These are phyloP conservation scores for Clitocybe nebularis DNA, from an alignment of 1,284 basidiomycete genomes.

Conservation along the genomic window DNA sequence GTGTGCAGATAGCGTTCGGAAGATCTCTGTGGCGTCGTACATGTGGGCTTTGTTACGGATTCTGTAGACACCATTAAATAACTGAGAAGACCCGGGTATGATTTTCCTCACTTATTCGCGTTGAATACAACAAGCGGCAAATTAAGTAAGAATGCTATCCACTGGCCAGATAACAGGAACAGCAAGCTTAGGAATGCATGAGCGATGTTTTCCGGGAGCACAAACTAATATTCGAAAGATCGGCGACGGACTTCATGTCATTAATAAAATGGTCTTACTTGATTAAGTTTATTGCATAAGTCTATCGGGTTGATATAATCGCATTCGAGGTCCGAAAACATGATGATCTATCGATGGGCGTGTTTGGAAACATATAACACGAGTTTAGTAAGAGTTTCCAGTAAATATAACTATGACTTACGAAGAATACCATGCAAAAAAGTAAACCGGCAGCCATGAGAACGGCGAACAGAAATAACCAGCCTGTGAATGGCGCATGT, in stretches of 20 bases:
- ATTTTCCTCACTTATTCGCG: constrained; percentile 80
- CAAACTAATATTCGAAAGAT: constrained; percentile 64
- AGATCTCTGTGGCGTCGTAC: constrained; percentile 99
- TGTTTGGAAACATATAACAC: neutral
- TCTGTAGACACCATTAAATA: constrained; percentile 38
- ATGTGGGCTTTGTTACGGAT: constrained; percentile 94
- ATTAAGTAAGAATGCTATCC: constrained; percentile 92
- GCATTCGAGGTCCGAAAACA: constrained; percentile 98
- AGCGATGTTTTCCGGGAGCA: constrained; percentile 93
- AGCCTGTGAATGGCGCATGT: too few relatives aligned
- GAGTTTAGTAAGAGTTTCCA: neutral
- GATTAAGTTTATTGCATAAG: constrained; percentile 99
- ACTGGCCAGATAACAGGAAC: constrained; percentile 95
- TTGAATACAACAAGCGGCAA: constrained; percentile 89
- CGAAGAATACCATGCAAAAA: constrained; percentile 98
- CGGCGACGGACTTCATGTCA: too few relatives aligned
- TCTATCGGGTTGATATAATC: constrained; percentile 99
- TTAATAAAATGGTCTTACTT: constrained; percentile 47
- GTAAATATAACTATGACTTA: constrained; percentile 43
- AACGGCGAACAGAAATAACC: constrained; percentile 93
- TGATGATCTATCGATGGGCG: constrained; percentile 78
- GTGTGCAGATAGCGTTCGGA: constrained; percentile 89
- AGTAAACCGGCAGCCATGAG: constrained; percentile 89
- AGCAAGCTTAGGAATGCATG: constrained; percentile 88
- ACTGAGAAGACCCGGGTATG: neutral